phyloP scores from a whole-genome alignment of 805 yeast species.

The Candida suzukii region DNA sequence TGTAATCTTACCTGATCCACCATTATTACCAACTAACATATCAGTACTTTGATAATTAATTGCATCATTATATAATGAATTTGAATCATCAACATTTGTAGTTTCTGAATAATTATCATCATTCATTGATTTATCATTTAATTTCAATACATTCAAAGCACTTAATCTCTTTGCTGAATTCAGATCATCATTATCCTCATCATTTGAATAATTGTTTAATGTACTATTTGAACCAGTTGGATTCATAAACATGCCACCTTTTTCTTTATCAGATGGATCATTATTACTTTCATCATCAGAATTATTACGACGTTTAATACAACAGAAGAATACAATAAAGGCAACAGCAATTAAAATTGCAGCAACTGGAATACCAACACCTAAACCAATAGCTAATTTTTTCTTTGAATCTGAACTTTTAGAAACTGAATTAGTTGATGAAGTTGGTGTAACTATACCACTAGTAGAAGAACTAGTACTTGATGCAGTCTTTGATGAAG shows the following conservation, averaged over 20 bases:
- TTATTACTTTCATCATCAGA: conserved; percentile 15
- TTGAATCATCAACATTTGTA: conserved; percentile 42
- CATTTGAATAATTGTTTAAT: conserved; percentile 1
- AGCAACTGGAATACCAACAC: conserved; percentile 72
- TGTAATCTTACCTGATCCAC: conserved; percentile 25
- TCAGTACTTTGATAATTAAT: conserved; percentile 33
- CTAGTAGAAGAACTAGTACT: conserved; percentile 17
- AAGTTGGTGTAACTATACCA: conserved; percentile 22
- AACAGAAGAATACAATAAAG: conserved; percentile 46
- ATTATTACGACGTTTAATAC: conserved; percentile 37
- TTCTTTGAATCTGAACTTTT: conserved; percentile 29
- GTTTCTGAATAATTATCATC: conserved; percentile 39
- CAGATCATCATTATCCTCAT: conserved; percentile 5
- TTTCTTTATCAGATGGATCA: too few species aligned
- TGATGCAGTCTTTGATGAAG: conserved; percentile 19
- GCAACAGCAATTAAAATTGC: conserved; percentile 41
- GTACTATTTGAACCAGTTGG: conserved; percentile 16
- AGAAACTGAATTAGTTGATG: conserved; percentile 23
- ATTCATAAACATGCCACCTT: conserved; percentile 22
- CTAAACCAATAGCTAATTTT: conserved; percentile 80
- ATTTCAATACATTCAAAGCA: conserved; percentile 43
- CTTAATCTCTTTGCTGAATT: conserved; percentile 31
- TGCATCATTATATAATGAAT: conserved; percentile 32
- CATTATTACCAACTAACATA: conserved; percentile 20
- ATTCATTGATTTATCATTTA: conserved; percentile 34